Percentiles rank a stretch among this genome's conserved stretches.
phyloP scores from a whole-genome alignment of 2,329 filamentous ascomycete genomes.

The Sporothrix pseudoabietina region DNA sequence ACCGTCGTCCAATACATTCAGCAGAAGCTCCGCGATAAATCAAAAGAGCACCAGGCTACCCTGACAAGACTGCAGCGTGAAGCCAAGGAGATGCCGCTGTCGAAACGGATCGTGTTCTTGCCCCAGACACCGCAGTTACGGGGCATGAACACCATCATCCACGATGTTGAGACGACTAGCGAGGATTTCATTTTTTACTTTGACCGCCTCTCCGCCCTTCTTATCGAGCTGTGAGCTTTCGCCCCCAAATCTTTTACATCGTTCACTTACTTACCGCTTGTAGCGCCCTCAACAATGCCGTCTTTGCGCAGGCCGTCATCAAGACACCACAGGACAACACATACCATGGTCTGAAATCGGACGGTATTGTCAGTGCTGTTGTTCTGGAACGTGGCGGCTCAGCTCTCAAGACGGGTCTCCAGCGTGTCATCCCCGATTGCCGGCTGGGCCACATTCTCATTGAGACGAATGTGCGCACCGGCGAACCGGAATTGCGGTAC shows the following conservation, averaged over 20 bases:
- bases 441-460: slow-evolving; percentile 86
- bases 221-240: slow-evolving; percentile 69
- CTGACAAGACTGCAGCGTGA: slow-evolving; percentile 74
- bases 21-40: slow-evolving; percentile 84
- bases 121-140: slow-evolving; percentile 76
- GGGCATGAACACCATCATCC: slow-evolving; percentile 88
- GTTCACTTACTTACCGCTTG: neutral
- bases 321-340: slow-evolving; percentile 68
- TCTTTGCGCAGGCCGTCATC: slow-evolving; percentile 65
- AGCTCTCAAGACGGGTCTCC: slow-evolving; percentile 82
- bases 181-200: slow-evolving; percentile 99
- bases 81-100: slow-evolving; percentile 71
- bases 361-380: slow-evolving; percentile 79
- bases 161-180: slow-evolving; percentile 73
- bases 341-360: slow-evolving; percentile 71
- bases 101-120: slow-evolving; percentile 72
- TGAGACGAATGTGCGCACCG: slow-evolving; percentile 80
- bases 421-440: slow-evolving; percentile 90
- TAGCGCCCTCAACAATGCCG: slow-evolving; percentile 75
- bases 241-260: no score
- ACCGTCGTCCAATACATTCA: slow-evolving; percentile 96
- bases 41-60: slow-evolving; percentile 75
- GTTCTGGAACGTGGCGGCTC: slow-evolving; percentile 87
- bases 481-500: slow-evolving; percentile 92
- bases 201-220: slow-evolving; percentile 79